These are phyloP conservation scores for Xylariaceae sp. DNA, from an alignment of 2,329 filamentous ascomycete genomes.

Conservation along the genomic window DNA sequence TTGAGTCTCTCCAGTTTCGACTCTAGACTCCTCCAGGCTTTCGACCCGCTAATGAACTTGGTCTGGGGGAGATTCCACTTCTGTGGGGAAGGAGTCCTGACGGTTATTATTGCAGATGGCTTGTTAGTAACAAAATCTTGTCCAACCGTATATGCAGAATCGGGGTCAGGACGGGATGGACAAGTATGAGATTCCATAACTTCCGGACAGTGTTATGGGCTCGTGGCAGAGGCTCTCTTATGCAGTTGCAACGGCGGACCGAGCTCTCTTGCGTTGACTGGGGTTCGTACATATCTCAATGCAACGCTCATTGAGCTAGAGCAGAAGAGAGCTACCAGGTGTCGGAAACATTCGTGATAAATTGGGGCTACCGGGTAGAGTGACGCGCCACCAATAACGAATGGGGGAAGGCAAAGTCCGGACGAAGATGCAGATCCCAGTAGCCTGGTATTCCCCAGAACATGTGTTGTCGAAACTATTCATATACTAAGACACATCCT, in stretches of 20 bases:
- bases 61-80: conserved; percentile 18
- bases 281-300: conserved; percentile 4
- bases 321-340: neutral
- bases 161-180: neutral
- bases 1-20: conserved; percentile 20
- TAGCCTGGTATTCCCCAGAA: conserved; percentile 2
- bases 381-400: conserved; percentile 10
- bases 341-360: conserved; percentile 11
- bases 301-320: conserved; percentile 1
- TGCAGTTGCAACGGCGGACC: neutral
- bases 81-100: conserved; percentile 10
- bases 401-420: conserved; percentile 3
- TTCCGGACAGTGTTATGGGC: neutral
- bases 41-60: conserved; percentile 8
- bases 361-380: conserved; percentile 6
- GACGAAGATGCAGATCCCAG: conserved; percentile 8
- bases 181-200: neutral
- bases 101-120: neutral
- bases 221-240: neutral
- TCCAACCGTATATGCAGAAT: neutral
- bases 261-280: neutral
- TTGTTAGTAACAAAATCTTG: neutral
- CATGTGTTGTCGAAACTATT: conserved; percentile 1
- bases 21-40: conserved; percentile 3
- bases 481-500: conserved; percentile 6